These are phyloP conservation scores for Talaromyces sp. DNA, from an alignment of 2,329 filamentous ascomycete species.

Conservation along the genomic window DNA sequence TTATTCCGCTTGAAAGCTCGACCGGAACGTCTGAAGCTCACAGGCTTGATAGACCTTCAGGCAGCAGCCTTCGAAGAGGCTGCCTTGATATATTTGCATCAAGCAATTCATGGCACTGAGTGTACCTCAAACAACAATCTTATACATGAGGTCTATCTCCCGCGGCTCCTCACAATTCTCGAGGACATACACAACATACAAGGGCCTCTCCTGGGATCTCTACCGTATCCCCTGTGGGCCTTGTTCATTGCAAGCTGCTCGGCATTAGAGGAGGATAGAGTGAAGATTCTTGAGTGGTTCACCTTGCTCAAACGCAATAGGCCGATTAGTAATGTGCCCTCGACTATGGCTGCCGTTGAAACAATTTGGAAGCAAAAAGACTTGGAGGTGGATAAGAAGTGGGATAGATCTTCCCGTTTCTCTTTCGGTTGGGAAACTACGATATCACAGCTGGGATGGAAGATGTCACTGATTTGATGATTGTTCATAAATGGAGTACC, in stretches of 20 bases:
- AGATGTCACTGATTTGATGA: slow-evolving; percentile 2
- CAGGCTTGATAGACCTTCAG: not conserved
- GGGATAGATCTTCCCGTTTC: not conserved
- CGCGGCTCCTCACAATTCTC: too few relatives aligned
- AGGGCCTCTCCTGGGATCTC: not conserved
- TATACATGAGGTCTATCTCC: too few relatives aligned
- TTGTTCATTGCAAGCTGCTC: not conserved
- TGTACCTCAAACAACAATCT: too few relatives aligned
- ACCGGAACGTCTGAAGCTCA: too few relatives aligned
- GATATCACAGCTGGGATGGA: not conserved
- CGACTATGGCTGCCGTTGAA: not conserved
- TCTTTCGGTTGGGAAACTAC: not conserved
- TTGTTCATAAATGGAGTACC: too few relatives aligned
- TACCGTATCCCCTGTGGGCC: not conserved
- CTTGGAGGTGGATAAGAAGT: not conserved
- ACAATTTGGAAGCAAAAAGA: not conserved
- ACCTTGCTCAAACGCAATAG: not conserved
- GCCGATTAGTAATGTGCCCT: not conserved
- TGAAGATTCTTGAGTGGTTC: not conserved
- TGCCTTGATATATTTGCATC: too few relatives aligned
- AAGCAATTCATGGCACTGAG: too few relatives aligned
- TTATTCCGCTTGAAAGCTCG: too few relatives aligned
- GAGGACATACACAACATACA: not conserved
- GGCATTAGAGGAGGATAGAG: not conserved
- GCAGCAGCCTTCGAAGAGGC: not conserved